Percentiles rank a stretch among this genome's conserved stretches.
phyloP scores from a whole-genome alignment of 78 protist genomes.

The Anaeramoeba flamelloides region DNA sequence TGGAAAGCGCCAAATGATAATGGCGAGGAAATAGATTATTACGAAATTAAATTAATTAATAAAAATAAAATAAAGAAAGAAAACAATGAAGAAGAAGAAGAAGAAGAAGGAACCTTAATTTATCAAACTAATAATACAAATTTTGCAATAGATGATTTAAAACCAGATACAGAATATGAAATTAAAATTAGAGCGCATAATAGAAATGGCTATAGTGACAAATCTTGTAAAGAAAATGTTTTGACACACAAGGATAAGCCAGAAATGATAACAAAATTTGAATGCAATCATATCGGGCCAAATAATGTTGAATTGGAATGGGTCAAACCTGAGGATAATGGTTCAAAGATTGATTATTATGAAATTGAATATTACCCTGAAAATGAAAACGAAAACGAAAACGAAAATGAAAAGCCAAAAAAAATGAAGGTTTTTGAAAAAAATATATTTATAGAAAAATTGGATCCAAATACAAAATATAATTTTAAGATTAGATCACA shows the following conservation, averaged over 20 bases:
- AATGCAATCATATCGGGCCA: background rate
- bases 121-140: background rate
- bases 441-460: background rate
- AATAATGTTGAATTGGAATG: background rate
- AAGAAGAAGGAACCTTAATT: background rate
- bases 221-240: background rate
- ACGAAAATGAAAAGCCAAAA: too few relatives aligned
- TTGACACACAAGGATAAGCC: background rate
- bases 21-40: background rate
- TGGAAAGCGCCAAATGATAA: background rate
- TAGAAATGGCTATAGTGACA: background rate
- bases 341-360: background rate
- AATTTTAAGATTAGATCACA: background rate
- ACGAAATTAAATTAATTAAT: background rate
- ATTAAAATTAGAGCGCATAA: background rate
- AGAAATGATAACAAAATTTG: background rate
- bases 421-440: too few relatives aligned
- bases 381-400: too few relatives aligned
- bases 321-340: background rate
- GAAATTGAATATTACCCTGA: background rate
- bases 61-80: too few relatives aligned
- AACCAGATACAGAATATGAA: background rate
- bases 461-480: background rate
- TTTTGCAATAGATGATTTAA: background rate
- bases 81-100: too few relatives aligned